Evolutionary conservation across 345 rosid genomes (phyloP), one percentile per base, ranked within the genome.

Genomic region (Bruguiera parviflora): DNA sequence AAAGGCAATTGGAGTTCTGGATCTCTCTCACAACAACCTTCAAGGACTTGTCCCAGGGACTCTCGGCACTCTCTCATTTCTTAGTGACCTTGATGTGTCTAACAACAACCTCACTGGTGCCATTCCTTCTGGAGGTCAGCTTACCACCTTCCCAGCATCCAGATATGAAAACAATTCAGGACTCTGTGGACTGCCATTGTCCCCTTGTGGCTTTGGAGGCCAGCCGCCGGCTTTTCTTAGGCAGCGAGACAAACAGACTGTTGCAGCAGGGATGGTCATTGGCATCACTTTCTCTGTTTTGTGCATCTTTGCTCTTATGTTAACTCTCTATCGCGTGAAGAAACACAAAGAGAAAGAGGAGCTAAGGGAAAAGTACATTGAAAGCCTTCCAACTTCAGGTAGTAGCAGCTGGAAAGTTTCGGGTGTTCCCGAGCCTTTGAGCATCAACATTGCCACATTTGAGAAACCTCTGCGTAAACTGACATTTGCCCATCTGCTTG

Each of bases 381-480:
- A 91, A 35, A 91, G 96, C 77, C 92, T 91, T 68, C 90, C 96
- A 31, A 85, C 95, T 76, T 91, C 96, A 3, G 99, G 92, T 57
- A 87, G 90, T 71, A 80, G 85, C 55, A 89, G 91, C 81, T 94
- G 98, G 97, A 94, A 91, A 76, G 82, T 94, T 73, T 93, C 98
- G 53, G 92, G 87, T 61, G 92, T 88, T 43, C 91, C 89, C 27
- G 97, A 94, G 79, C 98, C 97, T 18, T 77, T 94, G 67, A 94
- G 98, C 89, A 94, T 94, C 77, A 94, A 91, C 68, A 81, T 94
- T 20, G 98, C 97, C 60, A 91, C 96, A n/a, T 94, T 94, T 21
- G 98, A 94, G 86, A 94, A 91, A 67, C 98, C 98, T 53, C 82
- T 94, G 18, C 80, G 95, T 29, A 94, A 91, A 72, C 85, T 94